Evolutionary conservation across 495 filamentous ascomycete species (phyloP).

Genomic region (Lasiosphaeriaceae sp.): DNA sequence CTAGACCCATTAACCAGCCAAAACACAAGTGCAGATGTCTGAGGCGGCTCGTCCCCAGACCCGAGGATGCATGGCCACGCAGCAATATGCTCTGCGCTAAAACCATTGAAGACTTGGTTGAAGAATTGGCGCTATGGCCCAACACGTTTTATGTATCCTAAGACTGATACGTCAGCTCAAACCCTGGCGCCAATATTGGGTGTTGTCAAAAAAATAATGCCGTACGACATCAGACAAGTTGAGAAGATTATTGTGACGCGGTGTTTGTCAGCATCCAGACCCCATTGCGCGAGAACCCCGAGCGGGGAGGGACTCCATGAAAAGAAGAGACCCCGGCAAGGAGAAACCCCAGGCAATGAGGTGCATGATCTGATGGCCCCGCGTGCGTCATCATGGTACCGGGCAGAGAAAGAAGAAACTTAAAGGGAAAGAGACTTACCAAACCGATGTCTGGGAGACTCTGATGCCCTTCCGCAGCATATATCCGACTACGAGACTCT

Average conservation of each 20-base stretch:
- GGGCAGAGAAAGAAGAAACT: conserved; percentile 1
- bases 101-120: too few species aligned
- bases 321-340: not conserved
- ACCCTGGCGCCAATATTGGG: too few species aligned
- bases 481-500: not conserved
- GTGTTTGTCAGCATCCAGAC: conserved; percentile 43
- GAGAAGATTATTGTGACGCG: conserved; percentile 51
- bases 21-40: too few species aligned
- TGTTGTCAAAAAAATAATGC: too few species aligned
- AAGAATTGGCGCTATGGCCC: too few species aligned
- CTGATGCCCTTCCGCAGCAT: not conserved
- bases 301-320: conserved; percentile 8
- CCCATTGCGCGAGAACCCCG: not conserved
- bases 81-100: too few species aligned
- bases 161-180: too few species aligned
- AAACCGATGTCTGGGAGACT: not conserved
- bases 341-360: conserved; percentile 20
- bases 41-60: too few species aligned
- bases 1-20: too few species aligned
- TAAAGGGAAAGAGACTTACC: not conserved
- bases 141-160: too few species aligned
- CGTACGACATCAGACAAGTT: conserved; percentile 34
- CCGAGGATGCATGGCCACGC: too few species aligned
- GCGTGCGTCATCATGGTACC: conserved; percentile 48
- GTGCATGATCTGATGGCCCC: conserved; percentile 45